Percentiles rank a stretch among this genome's conserved stretches.
Evolutionary conservation across 176 grass and related monocot species (phyloP).

Genomic region (Leersia perrieri): DNA sequence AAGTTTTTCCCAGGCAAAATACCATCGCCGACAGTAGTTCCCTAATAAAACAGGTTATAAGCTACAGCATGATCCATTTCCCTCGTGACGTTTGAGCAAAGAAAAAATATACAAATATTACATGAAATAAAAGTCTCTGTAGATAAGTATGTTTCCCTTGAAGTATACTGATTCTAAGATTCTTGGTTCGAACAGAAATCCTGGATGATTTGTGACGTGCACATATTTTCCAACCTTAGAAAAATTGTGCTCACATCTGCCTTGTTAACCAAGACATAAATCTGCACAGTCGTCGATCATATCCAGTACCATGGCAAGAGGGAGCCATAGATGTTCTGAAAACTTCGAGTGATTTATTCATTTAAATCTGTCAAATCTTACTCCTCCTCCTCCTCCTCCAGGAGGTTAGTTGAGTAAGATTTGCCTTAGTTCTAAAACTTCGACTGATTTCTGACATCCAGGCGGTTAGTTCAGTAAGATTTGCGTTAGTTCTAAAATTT

Average conservation of each 20-base stretch:
- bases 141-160: background rate
- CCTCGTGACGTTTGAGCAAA: background rate
- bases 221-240: background rate
- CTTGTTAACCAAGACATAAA: background rate
- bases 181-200: background rate
- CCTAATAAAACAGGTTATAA: too few relatives aligned
- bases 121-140: background rate
- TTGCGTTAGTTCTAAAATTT: background rate
- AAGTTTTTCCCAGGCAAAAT: too few relatives aligned
- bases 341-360: background rate
- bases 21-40: too few relatives aligned
- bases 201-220: background rate
- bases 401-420: too few relatives aligned
- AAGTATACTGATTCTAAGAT: background rate
- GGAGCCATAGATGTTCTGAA: background rate
- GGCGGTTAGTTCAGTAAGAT: too few relatives aligned
- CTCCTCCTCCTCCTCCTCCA: too few relatives aligned
- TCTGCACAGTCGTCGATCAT: background rate
- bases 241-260: background rate
- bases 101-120: background rate
- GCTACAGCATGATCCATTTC: background rate
- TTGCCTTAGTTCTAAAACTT: too few relatives aligned
- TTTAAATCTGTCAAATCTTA: background rate
- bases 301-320: background rate
- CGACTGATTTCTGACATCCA: too few relatives aligned